Conservation (phyloP, 495 filamentous ascomycete species). For the Talaromyces thailandensis region DNA sequence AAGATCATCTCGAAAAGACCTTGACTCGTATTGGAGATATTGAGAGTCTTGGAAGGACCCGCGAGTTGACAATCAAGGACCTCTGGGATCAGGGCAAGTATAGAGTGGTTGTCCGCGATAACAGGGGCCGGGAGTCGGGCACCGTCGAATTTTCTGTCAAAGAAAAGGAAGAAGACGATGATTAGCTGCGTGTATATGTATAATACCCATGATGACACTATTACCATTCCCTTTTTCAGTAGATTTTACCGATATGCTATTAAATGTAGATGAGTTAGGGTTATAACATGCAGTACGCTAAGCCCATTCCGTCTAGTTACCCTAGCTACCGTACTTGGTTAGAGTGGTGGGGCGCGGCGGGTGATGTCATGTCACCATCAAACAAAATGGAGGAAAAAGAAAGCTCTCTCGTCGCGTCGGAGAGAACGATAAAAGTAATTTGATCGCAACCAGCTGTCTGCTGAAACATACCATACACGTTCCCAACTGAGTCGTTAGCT, state of each 20-base stretch:
- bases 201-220: background rate
- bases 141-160: constrained; percentile 36
- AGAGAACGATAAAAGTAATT: background rate
- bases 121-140: constrained; percentile 37
- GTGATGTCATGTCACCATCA: constrained; percentile 8
- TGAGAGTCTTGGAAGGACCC: constrained; percentile 84
- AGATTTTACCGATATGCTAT: too few relatives aligned
- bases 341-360: background rate
- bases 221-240: background rate
- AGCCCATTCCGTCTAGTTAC: background rate
- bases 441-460: background rate
- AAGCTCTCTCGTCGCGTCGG: background rate
- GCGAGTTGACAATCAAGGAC: constrained; percentile 86
- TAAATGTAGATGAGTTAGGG: background rate
- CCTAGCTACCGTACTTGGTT: background rate
- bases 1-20: constrained; percentile 72
- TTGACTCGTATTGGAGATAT: constrained; percentile 79
- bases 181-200: constrained; percentile 7
- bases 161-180: constrained; percentile 22
- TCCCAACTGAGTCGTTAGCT: background rate
- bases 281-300: background rate
- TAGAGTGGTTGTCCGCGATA: constrained; percentile 49
- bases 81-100: constrained; percentile 73
- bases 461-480: background rate
- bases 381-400: background rate